Percentiles rank a stretch among this genome's conserved stretches.
phyloP scores from a whole-genome alignment of 257 asterid genomes.

The Solanum medicagineum region DNA sequence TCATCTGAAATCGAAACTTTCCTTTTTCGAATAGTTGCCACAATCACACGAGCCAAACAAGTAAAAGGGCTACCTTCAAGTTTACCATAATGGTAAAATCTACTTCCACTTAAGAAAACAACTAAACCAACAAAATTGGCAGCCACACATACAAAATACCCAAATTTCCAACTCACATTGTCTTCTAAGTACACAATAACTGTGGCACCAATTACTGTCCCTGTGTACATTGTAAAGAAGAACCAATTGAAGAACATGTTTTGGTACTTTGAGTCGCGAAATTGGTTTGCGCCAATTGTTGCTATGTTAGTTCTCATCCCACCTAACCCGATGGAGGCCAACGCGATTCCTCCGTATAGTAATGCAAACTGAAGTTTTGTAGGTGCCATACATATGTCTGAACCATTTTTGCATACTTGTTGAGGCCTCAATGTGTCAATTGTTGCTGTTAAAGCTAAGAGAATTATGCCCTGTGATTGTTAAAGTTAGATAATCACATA shows the following conservation, averaged over 20 bases:
- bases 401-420: neutral
- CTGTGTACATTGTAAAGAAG: neutral
- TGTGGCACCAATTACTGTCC: neutral
- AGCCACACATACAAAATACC: neutral
- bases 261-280: constrained; percentile 1
- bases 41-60: constrained; percentile 27
- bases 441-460: neutral
- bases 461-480: constrained; percentile 6
- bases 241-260: constrained; percentile 15
- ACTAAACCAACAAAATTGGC: neutral
- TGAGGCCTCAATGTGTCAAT: constrained; percentile 7
- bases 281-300: constrained; percentile 15
- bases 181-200: constrained; percentile 12
- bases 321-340: constrained; percentile 3
- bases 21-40: constrained; percentile 31
- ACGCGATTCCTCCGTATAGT: constrained; percentile 1
- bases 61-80: constrained; percentile 52
- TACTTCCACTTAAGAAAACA: constrained; percentile 2
- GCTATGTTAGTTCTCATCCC: constrained; percentile 1
- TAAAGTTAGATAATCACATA: neutral
- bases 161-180: constrained; percentile 10
- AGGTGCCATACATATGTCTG: neutral
- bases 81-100: constrained; percentile 1
- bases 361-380: neutral
- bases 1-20: neutral